Evolutionary conservation across 179 eudicot species (phyloP).

Genomic region (Beta corolliflora): DNA sequence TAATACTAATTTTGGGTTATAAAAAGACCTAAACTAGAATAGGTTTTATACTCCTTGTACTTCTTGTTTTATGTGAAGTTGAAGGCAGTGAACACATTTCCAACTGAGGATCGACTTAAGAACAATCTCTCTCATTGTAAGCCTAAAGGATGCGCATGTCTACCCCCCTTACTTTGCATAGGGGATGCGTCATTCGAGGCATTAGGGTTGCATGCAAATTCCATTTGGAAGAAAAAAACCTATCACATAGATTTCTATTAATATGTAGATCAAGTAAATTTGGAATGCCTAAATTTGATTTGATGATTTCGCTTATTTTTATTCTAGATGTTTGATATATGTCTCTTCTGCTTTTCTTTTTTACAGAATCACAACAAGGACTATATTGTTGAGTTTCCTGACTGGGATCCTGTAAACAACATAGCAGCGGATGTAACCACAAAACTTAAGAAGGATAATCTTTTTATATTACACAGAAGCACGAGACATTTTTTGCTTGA

Average conservation of each 20-base stretch:
- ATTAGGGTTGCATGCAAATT: neutral
- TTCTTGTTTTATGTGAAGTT: neutral
- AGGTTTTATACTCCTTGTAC: neutral
- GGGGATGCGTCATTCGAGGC: neutral
- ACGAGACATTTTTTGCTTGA: conserved; percentile 54
- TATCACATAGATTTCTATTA: neutral
- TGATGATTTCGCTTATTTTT: neutral
- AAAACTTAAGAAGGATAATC: conserved; percentile 32
- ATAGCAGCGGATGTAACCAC: conserved; percentile 24
- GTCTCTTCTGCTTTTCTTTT: conserved; percentile 6
- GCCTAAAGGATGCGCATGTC: neutral
- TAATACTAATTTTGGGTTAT: neutral
- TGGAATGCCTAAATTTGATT: neutral
- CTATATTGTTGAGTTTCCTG: conserved; percentile 89
- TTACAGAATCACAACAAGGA: conserved; percentile 92
- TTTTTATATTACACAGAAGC: conserved; percentile 27
- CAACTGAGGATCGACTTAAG: neutral
- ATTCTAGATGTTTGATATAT: neutral
- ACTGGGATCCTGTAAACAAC: conserved; percentile 71
- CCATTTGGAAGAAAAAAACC: neutral
- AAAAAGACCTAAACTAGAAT: neutral
- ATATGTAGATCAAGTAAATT: neutral
- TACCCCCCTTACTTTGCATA: neutral
- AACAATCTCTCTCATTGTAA: neutral
- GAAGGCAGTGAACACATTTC: neutral